A percentile compares a stretch with the other conserved stretches of the same genome.
phyloP scores from a whole-genome alignment of 2,329 filamentous ascomycete species.

The Pseudocercospora musae region DNA sequence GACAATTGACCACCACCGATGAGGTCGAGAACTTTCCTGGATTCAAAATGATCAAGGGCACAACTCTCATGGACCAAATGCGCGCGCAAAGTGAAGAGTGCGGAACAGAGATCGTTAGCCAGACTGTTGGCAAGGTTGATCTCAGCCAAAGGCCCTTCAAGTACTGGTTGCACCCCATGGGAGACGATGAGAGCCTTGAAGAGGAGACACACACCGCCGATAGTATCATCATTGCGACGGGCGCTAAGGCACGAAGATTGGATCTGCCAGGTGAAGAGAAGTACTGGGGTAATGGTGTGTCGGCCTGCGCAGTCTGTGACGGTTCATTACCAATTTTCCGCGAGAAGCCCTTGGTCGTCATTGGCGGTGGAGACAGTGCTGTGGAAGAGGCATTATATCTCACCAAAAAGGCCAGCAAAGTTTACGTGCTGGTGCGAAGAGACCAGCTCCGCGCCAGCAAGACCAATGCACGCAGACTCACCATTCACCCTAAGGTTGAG shows the following conservation, averaged over 20 bases:
- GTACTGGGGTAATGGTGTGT: constrained; percentile 97
- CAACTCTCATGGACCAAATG: constrained; percentile 94
- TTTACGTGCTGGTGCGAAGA: constrained; percentile 86
- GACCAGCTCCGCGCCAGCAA: constrained; percentile 83
- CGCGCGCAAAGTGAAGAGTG: constrained; percentile 85
- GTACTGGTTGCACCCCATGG: constrained; percentile 70
- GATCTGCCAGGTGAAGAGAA: constrained; percentile 82
- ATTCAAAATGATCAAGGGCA: constrained; percentile 85
- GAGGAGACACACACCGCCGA: constrained; percentile 78
- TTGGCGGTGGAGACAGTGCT: constrained; percentile 93
- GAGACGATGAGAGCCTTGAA: constrained; percentile 72
- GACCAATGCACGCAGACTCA: constrained; percentile 84
- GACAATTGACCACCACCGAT: constrained; percentile 96
- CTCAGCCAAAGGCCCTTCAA: constrained; percentile 81
- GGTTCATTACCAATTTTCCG: constrained; percentile 96
- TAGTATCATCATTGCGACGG: constrained; percentile 88
- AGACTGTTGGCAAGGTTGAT: constrained; percentile 88
- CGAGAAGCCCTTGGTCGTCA: constrained; percentile 91
- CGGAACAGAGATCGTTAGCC: constrained; percentile 87
- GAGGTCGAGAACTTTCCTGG: constrained; percentile 98
- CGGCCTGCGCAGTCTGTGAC: constrained; percentile 95
- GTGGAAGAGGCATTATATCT: constrained; percentile 97
- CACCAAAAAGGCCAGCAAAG: constrained; percentile 94
- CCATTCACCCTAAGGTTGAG: constrained; percentile 82
- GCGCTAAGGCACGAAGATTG: constrained; percentile 83